Base-by-base conservation (phyloP, 2,329 filamentous ascomycete species). In the Ophiostoma quercus region DNA sequence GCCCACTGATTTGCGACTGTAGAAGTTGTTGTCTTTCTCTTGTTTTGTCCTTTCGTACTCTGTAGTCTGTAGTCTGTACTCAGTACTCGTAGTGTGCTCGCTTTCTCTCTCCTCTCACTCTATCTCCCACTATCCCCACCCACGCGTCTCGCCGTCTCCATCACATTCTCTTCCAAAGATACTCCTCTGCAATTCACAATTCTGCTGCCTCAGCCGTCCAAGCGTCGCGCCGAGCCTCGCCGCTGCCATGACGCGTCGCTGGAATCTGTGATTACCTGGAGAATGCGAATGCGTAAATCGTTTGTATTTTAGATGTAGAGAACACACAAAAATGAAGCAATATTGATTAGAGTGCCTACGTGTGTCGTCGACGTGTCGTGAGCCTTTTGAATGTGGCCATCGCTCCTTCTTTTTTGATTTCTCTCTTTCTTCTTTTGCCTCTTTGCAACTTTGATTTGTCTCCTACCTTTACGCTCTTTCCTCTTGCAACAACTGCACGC, bases 181-280 rank as follows among this genome's bases (percentile, higher is more conserved):
- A 47, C 12, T 14, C 12, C 39, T 41, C 39, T 41, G 11, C 39
- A 12, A 12, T 41, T 14, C 19, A 6, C 8, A 47, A 25, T 57
- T 57, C n/a, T 62, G 25, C 57, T 62, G 22, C 25, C 57, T 62
- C 51, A 57, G 57, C 57, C 4, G 6, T 34, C 22, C 57, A 62
- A 62, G 57, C 57, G 51, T 25, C 22, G 51, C 51, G 51, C 51
- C 51, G 51, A 57, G 51, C 51, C 51, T 57, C 51, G 51, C 51
- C 51, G 19, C 32, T 39, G 62, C 62, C 32, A n/a, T 37, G 62
- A 65, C 62, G 62, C 62, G 62, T 65, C 62, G 62, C 62, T 65
- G 29, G 34, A n/a, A 65, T 39, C 16, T 41, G 62, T 39, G 32
- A 65, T 65, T 22, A 37, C 25, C 22, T 32, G 22, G 54, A 62